Conservation (phyloP, 169 alveolate genomes). For the Cryptosporidium viatorum region DNA sequence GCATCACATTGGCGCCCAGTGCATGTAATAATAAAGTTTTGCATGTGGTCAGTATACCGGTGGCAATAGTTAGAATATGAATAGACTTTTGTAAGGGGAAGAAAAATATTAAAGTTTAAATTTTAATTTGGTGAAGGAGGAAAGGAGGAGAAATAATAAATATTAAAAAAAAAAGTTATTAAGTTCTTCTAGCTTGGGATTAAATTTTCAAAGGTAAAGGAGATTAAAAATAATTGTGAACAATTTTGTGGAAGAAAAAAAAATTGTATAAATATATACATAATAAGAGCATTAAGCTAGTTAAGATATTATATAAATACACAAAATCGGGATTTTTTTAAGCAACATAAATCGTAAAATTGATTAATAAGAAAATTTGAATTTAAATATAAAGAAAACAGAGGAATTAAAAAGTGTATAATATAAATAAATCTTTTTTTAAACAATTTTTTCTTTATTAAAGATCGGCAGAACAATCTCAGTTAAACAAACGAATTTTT, state of each 20-base stretch:
- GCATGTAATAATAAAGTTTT: slow-evolving; percentile 61
- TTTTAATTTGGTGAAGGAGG: not conserved
- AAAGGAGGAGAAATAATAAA: not conserved
- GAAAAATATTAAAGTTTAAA: not conserved
- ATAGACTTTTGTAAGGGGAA: not conserved
- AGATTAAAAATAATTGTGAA: not conserved
- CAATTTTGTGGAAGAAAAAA: not conserved
- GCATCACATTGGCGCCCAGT: not conserved
- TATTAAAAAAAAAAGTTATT: not conserved
- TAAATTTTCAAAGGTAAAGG: not conserved
- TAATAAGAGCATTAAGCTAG: too few species aligned
- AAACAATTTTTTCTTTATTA: too few species aligned
- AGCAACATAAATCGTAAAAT: not conserved
- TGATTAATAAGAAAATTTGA: not conserved
- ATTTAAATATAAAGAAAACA: not conserved
- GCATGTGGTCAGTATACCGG: slow-evolving; percentile 76
- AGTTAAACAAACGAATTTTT: too few species aligned
- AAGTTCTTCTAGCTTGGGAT: not conserved
- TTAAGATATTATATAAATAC: too few species aligned
- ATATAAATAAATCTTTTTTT: too few species aligned
- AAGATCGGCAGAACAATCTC: not conserved
- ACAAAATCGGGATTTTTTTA: too few species aligned
- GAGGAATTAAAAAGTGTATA: too few species aligned
- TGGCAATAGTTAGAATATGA: slow-evolving; percentile 28
- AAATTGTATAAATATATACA: not conserved